Percentiles rank a stretch among this genome's conserved stretches.
Conservation (phyloP, 352 stramenopile species). For the Phytophthora hibernalis region DNA sequence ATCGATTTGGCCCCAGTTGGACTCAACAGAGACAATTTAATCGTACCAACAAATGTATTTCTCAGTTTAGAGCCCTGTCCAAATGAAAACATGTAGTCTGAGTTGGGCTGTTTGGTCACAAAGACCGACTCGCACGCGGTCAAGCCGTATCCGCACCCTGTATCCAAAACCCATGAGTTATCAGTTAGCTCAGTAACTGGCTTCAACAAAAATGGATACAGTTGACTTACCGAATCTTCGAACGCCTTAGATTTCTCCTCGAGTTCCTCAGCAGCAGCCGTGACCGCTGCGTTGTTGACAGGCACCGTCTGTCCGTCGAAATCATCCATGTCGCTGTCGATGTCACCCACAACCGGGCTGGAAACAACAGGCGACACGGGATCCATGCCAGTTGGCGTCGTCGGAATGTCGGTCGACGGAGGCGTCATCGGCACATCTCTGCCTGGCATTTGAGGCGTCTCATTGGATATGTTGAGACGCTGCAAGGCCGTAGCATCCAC, state of each 20-base stretch:
- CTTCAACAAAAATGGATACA: conserved; percentile 4
- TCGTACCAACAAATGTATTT: conserved; percentile 4
- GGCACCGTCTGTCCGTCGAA: not conserved
- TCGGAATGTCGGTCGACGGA: no score
- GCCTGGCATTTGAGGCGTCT: not conserved
- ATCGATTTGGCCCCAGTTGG: not conserved
- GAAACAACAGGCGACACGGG: no score
- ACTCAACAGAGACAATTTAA: not conserved
- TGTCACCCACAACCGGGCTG: no score
- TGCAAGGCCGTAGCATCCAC: conserved; percentile 3
- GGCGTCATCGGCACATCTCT: not conserved
- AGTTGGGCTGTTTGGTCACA: conserved; percentile 3
- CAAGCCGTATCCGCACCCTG: conserved; percentile 2
- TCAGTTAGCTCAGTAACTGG: conserved; percentile 1
- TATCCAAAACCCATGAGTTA: conserved; percentile 15
- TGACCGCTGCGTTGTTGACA: conserved; percentile 1
- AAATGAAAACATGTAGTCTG: conserved; percentile 9
- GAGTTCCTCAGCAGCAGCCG: conserved; percentile 10
- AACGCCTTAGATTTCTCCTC: conserved; percentile 3
- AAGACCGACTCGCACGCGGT: not conserved
- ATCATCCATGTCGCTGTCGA: not conserved
- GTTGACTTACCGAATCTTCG: conserved; percentile 3
- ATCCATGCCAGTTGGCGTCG: no score
- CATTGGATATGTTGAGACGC: not conserved
- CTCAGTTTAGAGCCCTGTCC: conserved; percentile 14